phyloP scores from a whole-genome alignment of 345 rosid species.

The Viola odorata region DNA sequence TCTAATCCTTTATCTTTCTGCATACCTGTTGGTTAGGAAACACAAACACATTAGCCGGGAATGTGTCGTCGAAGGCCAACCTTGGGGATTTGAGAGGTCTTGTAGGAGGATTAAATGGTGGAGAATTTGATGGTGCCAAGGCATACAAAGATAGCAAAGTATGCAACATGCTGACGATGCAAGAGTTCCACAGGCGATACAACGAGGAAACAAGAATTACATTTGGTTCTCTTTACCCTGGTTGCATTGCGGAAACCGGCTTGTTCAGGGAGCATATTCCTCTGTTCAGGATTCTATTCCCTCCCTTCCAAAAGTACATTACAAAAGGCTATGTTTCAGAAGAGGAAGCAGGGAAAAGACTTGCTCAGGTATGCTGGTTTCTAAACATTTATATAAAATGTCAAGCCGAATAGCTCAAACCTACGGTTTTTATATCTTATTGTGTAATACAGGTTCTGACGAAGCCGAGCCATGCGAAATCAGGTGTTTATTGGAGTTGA shows the following conservation, averaged over 20 bases:
- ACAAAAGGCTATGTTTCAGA: conserved; percentile 27
- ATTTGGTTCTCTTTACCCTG: conserved; percentile 89
- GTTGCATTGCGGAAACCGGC: conserved; percentile 94
- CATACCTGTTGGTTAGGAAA: too few species aligned
- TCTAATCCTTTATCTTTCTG: too few species aligned
- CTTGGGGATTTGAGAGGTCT: conserved; percentile 87
- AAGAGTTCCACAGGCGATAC: conserved; percentile 83
- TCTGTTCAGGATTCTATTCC: conserved; percentile 40
- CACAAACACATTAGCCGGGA: conserved; percentile 94
- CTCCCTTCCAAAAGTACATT: conserved; percentile 27
- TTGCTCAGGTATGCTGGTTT: conserved; percentile 15
- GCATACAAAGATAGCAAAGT: conserved; percentile 98
- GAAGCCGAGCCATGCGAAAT: conserved; percentile 72
- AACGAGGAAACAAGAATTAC: conserved; percentile 78
- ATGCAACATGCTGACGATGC: conserved; percentile 97
- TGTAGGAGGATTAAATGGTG: conserved; percentile 78
- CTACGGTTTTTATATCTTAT: neutral
- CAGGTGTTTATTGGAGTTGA: conserved; percentile 98
- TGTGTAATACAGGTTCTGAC: conserved; percentile 52
- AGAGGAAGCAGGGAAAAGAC: conserved; percentile 21
- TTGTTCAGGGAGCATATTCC: conserved; percentile 93
- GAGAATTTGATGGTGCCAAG: conserved; percentile 90
- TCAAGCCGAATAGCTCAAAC: neutral
- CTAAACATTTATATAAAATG: neutral
- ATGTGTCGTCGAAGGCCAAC: conserved; percentile 92